phyloP scores from a whole-genome alignment of 495 filamentous ascomycete species.

The Amphirosellinia nigrospora region DNA sequence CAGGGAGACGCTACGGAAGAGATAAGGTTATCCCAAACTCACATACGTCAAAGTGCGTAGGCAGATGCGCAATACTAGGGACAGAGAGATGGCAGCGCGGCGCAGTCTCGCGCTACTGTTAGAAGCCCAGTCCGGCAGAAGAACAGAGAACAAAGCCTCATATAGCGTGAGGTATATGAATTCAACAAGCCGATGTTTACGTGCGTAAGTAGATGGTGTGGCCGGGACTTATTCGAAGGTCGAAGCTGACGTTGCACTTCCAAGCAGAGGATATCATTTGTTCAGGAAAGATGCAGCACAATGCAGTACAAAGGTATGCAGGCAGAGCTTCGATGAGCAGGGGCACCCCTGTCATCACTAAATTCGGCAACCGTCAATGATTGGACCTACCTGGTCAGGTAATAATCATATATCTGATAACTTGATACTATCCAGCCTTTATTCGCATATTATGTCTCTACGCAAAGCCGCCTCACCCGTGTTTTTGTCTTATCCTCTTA shows the following conservation, averaged over 20 bases:
- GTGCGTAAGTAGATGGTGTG: background rate
- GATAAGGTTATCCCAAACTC: background rate
- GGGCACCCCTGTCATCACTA: conserved; percentile 5
- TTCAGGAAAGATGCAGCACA: background rate
- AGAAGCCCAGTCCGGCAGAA: background rate
- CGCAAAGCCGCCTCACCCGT: background rate
- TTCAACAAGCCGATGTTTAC: background rate
- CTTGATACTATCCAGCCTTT: background rate
- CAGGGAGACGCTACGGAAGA: background rate
- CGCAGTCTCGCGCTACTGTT: conserved; percentile 13
- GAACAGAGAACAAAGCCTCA: background rate
- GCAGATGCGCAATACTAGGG: too few relatives aligned
- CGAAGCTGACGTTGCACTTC: conserved; percentile 17
- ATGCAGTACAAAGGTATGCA: background rate
- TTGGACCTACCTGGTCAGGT: too few relatives aligned
- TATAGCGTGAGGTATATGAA: background rate
- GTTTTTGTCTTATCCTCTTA: background rate
- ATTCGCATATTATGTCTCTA: background rate
- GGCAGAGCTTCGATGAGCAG: conserved; percentile 2
- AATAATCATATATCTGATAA: too few relatives aligned
- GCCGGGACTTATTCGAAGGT: background rate
- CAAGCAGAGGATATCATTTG: background rate
- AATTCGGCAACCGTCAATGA: conserved; percentile 1
- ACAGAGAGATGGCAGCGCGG: background rate
- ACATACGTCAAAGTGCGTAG: background rate